Conservation (phyloP, 2,329 filamentous ascomycete genomes). For the Nigrospora osmanthi region DNA sequence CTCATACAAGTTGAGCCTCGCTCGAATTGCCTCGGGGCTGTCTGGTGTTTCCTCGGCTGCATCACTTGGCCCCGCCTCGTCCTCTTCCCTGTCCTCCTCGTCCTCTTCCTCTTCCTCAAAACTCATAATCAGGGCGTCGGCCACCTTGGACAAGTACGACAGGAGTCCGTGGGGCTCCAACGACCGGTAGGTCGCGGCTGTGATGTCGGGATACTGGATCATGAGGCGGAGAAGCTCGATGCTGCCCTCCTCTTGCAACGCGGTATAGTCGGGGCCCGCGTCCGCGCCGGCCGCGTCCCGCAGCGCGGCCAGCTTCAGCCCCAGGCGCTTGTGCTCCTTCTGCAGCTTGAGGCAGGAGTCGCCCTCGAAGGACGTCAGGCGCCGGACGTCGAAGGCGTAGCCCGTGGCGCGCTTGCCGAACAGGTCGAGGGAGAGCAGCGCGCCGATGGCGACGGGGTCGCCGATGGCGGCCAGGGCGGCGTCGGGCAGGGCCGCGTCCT, state of each 20-base stretch:
- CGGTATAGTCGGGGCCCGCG: constrained; percentile 39
- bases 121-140: neutral
- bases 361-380: constrained; percentile 78
- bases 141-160: constrained; percentile 40
- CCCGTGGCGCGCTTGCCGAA: constrained; percentile 40
- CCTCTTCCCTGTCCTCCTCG: constrained; percentile 7
- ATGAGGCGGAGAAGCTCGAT: constrained; percentile 50
- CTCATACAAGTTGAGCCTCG: constrained; percentile 48
- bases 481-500: neutral
- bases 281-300: constrained; percentile 39
- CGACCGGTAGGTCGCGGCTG: constrained; percentile 54
- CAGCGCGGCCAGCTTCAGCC: constrained; percentile 53
- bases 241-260: constrained; percentile 9
- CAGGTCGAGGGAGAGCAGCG: constrained; percentile 10
- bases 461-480: neutral
- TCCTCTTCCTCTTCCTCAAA: constrained; percentile 6
- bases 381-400: constrained; percentile 69
- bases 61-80: neutral
- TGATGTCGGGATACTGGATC: constrained; percentile 57
- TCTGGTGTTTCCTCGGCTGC: constrained; percentile 37
- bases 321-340: constrained; percentile 70
- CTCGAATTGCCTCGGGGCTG: constrained; percentile 44
- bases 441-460: constrained; percentile 3
- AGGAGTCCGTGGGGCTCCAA: constrained; percentile 57
- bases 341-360: constrained; percentile 82